Evolutionary conservation across 1,284 basidiomycete genomes (phyloP).

Genomic region (Trichosporon inkin): DNA sequence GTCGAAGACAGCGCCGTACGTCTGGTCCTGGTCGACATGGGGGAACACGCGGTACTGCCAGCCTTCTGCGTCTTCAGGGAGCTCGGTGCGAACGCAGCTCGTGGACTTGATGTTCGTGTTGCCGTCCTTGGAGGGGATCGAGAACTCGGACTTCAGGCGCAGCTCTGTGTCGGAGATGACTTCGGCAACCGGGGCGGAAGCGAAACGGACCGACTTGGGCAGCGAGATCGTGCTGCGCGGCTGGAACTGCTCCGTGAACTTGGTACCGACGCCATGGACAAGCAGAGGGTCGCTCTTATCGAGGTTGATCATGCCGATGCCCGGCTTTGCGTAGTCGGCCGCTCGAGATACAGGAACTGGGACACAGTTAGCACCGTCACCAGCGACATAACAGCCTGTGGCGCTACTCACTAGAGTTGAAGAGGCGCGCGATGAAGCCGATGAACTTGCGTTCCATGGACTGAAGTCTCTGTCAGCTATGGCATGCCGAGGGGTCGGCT

Average conservation of each 20-base stretch:
- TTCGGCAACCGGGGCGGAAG: slow-evolving; percentile 78
- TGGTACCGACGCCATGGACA: slow-evolving; percentile 71
- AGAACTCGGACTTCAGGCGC: slow-evolving; percentile 81
- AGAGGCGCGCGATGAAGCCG: slow-evolving; percentile 76
- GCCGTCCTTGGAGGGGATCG: slow-evolving; percentile 48
- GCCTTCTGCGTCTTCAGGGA: slow-evolving; percentile 51
- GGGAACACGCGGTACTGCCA: slow-evolving; percentile 73
- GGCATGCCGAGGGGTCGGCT: not conserved
- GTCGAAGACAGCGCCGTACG: slow-evolving; percentile 92
- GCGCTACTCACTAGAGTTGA: slow-evolving; percentile 77
- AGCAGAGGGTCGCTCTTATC: slow-evolving; percentile 72
- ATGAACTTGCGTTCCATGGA: slow-evolving; percentile 53
- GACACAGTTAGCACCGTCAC: not conserved
- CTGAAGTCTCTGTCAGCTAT: slow-evolving; percentile 22
- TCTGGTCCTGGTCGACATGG: slow-evolving; percentile 85
- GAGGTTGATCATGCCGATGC: slow-evolving; percentile 68
- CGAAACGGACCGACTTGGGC: slow-evolving; percentile 73
- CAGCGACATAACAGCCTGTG: not conserved
- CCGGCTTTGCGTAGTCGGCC: slow-evolving; percentile 77
- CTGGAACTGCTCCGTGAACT: slow-evolving; percentile 71
- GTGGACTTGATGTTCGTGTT: slow-evolving; percentile 68
- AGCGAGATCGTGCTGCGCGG: slow-evolving; percentile 85
- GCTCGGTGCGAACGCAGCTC: slow-evolving; percentile 62
- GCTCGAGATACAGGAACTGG: slow-evolving; percentile 90
- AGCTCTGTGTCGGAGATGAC: slow-evolving; percentile 81